Evolutionary conservation across 2,329 filamentous ascomycete genomes (phyloP).

Genomic region (Raffaelea arxii): DNA sequence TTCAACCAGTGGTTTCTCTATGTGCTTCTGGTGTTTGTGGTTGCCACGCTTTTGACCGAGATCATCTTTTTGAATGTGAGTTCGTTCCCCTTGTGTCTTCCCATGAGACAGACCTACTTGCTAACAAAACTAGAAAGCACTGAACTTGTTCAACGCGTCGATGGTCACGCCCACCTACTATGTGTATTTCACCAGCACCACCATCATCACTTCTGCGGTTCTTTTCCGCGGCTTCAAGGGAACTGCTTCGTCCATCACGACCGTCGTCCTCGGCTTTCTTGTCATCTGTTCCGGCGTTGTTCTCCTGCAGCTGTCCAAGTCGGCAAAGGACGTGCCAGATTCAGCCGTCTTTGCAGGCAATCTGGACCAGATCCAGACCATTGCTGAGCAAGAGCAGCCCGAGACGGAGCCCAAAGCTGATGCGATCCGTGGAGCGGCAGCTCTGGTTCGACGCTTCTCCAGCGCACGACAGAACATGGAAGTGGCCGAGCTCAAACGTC

Average conservation of each 20-base stretch:
- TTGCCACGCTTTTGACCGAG: slow-evolving; percentile 81
- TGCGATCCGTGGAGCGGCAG: slow-evolving; percentile 82
- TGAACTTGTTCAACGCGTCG: slow-evolving; percentile 94
- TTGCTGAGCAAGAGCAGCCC: slow-evolving; percentile 91
- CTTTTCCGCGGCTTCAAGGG: slow-evolving; percentile 93
- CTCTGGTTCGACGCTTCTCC: slow-evolving; percentile 78
- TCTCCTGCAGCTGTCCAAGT: slow-evolving; percentile 91
- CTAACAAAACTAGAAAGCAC: slow-evolving; percentile 66
- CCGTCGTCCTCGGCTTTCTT: slow-evolving; percentile 86
- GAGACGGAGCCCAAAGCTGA: slow-evolving; percentile 95
- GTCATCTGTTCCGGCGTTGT: slow-evolving; percentile 91
- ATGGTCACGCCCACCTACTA: slow-evolving; percentile 98
- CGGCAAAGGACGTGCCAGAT: slow-evolving; percentile 93
- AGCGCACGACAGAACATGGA: slow-evolving; percentile 67
- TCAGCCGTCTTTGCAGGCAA: slow-evolving; percentile 86
- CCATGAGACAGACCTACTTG: background rate
- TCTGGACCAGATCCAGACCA: slow-evolving; percentile 88
- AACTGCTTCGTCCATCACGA: slow-evolving; percentile 67
- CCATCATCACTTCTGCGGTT: slow-evolving; percentile 87
- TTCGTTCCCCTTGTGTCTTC: slow-evolving; percentile 13
- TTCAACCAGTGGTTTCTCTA: slow-evolving; percentile 98
- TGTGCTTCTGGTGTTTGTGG: slow-evolving; percentile 81
- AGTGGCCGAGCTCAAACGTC: slow-evolving; percentile 63
- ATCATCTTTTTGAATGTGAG: slow-evolving; percentile 93
- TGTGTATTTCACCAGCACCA: slow-evolving; percentile 93